Percentiles rank a stretch among this genome's conserved stretches.
Evolutionary conservation across 768 basidiomycete genomes (phyloP).

Genomic region (Kwoniella mangroviensis): DNA sequence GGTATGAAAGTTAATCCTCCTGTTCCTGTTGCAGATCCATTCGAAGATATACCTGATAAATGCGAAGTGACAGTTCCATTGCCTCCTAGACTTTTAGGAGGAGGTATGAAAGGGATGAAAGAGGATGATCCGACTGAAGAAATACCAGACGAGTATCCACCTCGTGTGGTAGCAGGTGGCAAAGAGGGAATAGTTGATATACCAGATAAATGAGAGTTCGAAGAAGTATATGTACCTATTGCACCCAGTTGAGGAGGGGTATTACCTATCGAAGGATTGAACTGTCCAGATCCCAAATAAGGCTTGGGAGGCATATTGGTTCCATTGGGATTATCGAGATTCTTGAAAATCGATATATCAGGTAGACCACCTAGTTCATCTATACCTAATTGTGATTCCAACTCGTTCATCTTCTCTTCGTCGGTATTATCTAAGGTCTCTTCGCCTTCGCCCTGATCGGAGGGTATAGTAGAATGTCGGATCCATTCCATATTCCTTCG

Average conservation of each 20-base stretch:
- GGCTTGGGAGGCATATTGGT: neutral
- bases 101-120: conserved; percentile 1
- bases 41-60: neutral
- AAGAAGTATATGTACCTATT: neutral
- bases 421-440: conserved; percentile 2
- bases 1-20: conserved; percentile 3
- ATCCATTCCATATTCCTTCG: conserved; percentile 30
- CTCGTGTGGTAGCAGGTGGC: neutral
- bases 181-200: conserved; percentile 4
- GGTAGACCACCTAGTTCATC: neutral
- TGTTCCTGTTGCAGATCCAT: neutral
- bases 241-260: conserved; percentile 12
- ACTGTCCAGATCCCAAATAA: neutral
- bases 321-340: neutral
- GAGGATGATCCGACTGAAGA: conserved; percentile 4
- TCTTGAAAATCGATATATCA: conserved; percentile 1
- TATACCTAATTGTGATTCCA: conserved; percentile 1
- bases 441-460: conserved; percentile 9
- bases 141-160: neutral
- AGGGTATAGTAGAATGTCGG: neutral
- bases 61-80: neutral
- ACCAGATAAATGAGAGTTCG: neutral
- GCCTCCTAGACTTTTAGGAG: neutral
- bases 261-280: conserved; percentile 9
- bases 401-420: neutral